These are phyloP conservation scores for Pseudogymnoascus sp. DNA, from an alignment of 2,329 filamentous ascomycete genomes.

Conservation along the genomic window DNA sequence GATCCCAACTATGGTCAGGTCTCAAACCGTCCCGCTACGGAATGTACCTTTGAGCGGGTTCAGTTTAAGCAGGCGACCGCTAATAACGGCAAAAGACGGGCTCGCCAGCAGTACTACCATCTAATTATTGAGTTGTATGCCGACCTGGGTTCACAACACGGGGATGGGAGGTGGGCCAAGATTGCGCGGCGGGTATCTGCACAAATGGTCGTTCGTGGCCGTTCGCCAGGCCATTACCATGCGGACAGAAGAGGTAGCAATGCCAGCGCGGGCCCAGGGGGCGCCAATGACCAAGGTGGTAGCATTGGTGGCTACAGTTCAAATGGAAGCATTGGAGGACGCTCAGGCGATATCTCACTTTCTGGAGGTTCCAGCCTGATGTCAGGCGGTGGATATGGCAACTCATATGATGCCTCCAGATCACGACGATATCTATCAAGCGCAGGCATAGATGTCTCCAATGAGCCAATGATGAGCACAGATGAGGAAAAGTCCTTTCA, in stretches of 20 bases:
- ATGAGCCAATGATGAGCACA: slow-evolving; percentile 25
- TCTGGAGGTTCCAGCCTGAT: slow-evolving; percentile 24
- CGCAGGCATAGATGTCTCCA: slow-evolving; percentile 24
- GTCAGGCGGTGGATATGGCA: slow-evolving; percentile 19
- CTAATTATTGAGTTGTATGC: slow-evolving; percentile 61
- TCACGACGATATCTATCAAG: slow-evolving; percentile 22
- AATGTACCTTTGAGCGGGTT: slow-evolving; percentile 57
- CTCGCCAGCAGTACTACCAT: slow-evolving; percentile 67
- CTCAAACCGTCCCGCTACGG: slow-evolving; percentile 22
- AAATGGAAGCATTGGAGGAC: slow-evolving; percentile 19
- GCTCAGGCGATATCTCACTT: slow-evolving; percentile 25
- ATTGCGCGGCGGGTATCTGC: slow-evolving; percentile 52
- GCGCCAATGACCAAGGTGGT: slow-evolving; percentile 27
- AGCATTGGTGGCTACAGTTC: slow-evolving; percentile 24
- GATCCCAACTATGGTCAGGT: slow-evolving; percentile 12
- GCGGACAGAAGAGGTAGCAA: slow-evolving; percentile 44
- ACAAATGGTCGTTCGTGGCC: slow-evolving; percentile 59
- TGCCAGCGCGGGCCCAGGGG: slow-evolving; percentile 49
- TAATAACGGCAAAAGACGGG: slow-evolving; percentile 66
- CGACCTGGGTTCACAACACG: slow-evolving; percentile 37
- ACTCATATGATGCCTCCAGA: slow-evolving; percentile 22
- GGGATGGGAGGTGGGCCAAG: slow-evolving; percentile 45
- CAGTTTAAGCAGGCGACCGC: slow-evolving; percentile 70
- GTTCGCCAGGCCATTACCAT: slow-evolving; percentile 57
- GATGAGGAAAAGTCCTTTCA: slow-evolving; percentile 28